These are phyloP conservation scores for Mycena sanguinolenta DNA, from an alignment of 768 basidiomycete species.

Conservation along the genomic window DNA sequence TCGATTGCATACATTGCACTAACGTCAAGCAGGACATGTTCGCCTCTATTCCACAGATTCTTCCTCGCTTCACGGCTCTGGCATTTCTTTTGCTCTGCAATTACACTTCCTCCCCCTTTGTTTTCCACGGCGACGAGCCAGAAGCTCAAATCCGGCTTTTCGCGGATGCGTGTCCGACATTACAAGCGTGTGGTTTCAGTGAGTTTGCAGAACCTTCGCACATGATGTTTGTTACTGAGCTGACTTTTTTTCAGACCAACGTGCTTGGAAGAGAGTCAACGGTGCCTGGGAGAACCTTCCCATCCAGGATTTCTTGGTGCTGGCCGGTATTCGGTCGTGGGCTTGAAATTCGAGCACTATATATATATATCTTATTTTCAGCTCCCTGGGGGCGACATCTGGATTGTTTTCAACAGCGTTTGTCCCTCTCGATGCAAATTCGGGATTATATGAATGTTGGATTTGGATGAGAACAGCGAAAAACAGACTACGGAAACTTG, in stretches of 20 bases:
- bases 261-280: slow-evolving; percentile 4
- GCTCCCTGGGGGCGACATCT: too few species aligned
- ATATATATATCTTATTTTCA: too few species aligned
- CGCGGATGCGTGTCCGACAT: background rate
- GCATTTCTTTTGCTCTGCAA: background rate
- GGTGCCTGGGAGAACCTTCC: background rate
- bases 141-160: background rate
- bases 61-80: background rate
- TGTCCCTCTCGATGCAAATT: too few species aligned
- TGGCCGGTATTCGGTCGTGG: too few species aligned
- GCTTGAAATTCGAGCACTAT: too few species aligned
- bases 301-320: background rate
- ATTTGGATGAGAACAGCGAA: too few species aligned
- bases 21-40: background rate
- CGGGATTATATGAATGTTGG: too few species aligned
- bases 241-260: background rate
- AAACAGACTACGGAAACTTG: too few species aligned
- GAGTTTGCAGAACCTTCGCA: background rate
- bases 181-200: background rate
- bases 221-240: background rate
- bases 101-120: background rate
- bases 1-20: background rate
- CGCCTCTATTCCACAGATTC: background rate
- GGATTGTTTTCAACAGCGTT: too few species aligned
- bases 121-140: background rate